Evolutionary conservation across 2,329 filamentous ascomycete species (phyloP), one percentile per base, ranked within the genome.

Genomic region (Macrophomina phaseolina): DNA sequence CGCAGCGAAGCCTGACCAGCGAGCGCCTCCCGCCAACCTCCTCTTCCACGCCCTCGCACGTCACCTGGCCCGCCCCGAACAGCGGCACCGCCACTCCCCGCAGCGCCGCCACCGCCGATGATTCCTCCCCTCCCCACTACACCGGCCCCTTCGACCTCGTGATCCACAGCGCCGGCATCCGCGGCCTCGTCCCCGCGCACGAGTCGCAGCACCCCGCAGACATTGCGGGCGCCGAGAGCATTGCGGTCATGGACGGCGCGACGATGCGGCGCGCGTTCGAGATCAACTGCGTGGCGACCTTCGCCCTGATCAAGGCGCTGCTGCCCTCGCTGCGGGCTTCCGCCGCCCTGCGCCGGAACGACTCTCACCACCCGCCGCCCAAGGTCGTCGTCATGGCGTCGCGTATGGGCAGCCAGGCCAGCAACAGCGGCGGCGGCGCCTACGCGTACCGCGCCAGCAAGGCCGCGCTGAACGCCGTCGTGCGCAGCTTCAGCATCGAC

Each of bases 391-490:
- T 83, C 16, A 76, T 84, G 73, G 78, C 79, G 1, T 81, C 78
- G 1, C 74, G 82, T 0, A 83, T 84, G 82, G 81, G 81, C 4
- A 80, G 78, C 12, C 67, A 83, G 8, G 68, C 72, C 0, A 74
- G 76, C 32, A 83, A 83, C 67, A 70, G 68, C 0, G 72, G 73
- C 1, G 82, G 81, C 0, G 76, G 77, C 2, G 81, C 76, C 2
- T 84, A 83, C 68, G 82, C 82, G 11, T 84, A 84, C 69, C 73
- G 82, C 8, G 80, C 81, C 4, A 80, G 77, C 49, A 83, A 84
- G 69, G 81, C 81, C 3, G 82, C 80, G 30, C 70, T 83, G 42
- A 83, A 84, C 68, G 78, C 80, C 5, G 75, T 84, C 7, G 75
- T 83, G 1, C 77, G 78, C 70, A 81, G 77, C 51, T 79, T 83